Base-by-base conservation (phyloP, 495 filamentous ascomycete genomes). In the Cercophora scortea region DNA sequence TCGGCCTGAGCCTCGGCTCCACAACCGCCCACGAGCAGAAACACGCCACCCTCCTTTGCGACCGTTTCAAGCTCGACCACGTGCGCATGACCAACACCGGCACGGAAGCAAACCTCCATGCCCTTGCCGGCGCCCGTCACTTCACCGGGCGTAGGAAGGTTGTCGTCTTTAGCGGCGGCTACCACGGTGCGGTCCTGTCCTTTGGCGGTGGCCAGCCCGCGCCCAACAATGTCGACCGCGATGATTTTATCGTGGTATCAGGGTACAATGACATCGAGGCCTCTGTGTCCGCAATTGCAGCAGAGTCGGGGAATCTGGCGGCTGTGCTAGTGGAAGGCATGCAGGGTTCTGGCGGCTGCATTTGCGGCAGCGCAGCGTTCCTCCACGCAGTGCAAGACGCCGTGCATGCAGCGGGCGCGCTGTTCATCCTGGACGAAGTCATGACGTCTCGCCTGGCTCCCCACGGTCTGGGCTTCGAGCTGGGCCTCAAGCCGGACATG, bases 401-500 rank as follows among this genome's bases (percentile, higher is more conserved):
- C 56, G 50, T 66, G 36, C 19, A 67, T 61, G 19, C 61, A 33
- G 61, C 67, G 4, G 75, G 72, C 6, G 69, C 71, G 1, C 10
- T 86, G 1, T 75, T 87, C 47, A 76, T 87, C 13, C 61, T 84
- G 11, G 83, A 87, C 45, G 83, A 87, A 63, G 83, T 87, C 11
- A 79, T 84, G 71, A 83, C 83, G 2, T 79, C 74, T 9, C 71
- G 83, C 5, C 63, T 85, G 13, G 66, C 69, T 1, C 68, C 69
- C 1, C 52, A 59, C 6, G 83, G 83, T 1, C 42, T 79, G 10
- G 73, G 74, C 34, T 56, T 57, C 10, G 54, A 60, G 33, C 25
- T 75, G 32, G 67, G 63, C 0, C 44, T 86, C 15, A 64, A 52
- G 5, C 79, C 83, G 0, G 83, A 86, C 54, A 44, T 87, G 47